A percentile compares a stretch with the other conserved stretches of the same genome.
Evolutionary conservation across 2,329 filamentous ascomycete species (phyloP).

Genomic region (Fusarium haematococcum): DNA sequence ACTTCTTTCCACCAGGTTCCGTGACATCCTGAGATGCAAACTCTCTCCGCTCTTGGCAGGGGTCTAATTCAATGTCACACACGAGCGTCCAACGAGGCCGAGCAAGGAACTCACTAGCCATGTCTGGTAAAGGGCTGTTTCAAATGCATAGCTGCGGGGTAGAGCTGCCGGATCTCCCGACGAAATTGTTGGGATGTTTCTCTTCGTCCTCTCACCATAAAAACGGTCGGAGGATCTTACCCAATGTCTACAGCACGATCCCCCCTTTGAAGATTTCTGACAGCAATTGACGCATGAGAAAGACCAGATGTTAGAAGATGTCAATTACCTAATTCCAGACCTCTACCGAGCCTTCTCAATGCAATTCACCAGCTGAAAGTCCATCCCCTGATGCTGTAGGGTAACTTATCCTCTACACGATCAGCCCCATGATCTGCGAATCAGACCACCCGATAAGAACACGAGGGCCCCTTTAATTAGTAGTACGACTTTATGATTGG

Average conservation of each 20-base stretch:
- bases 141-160: not conserved
- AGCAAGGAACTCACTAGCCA: not conserved
- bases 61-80: not conserved
- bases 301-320: not conserved
- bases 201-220: not conserved
- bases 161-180: not conserved
- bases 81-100: not conserved
- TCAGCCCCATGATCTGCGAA: not conserved
- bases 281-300: not conserved
- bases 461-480: not conserved
- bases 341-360: not conserved
- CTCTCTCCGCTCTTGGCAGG: not conserved
- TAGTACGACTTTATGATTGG: not conserved
- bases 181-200: not conserved
- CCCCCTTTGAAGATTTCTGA: no score
- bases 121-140: not conserved
- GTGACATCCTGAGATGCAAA: not conserved
- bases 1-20: not conserved
- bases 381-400: not conserved
- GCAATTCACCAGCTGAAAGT: not conserved
- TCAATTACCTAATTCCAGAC: not conserved
- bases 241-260: not conserved
- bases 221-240: accelerated
- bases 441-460: not conserved
- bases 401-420: not conserved